Evolutionary conservation across 202 grass and related monocot species (phyloP).

Genomic region (Miscanthus sacchariflorus): DNA sequence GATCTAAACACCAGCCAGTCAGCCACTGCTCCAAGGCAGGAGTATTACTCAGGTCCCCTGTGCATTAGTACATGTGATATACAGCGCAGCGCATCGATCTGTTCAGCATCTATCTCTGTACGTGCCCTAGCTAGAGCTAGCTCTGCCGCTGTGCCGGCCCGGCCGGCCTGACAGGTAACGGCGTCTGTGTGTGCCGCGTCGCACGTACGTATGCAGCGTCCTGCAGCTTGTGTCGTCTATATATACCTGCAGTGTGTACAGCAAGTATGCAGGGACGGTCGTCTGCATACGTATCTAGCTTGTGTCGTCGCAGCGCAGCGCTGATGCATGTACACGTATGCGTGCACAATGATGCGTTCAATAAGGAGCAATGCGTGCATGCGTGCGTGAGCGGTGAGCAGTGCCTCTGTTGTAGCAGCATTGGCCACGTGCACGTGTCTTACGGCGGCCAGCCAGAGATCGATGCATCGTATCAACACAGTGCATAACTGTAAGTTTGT

Average conservation of each 20-base stretch:
- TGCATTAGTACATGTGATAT: constrained; percentile 54
- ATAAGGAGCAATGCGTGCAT: background rate
- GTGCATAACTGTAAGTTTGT: constrained; percentile 8
- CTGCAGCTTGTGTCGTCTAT: constrained; percentile 18
- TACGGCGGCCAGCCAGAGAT: background rate
- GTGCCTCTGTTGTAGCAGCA: background rate
- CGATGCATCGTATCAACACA: background rate
- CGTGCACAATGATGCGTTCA: constrained; percentile 33
- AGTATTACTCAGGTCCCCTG: constrained; percentile 28
- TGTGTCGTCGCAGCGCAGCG: background rate
- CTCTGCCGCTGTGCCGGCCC: background rate
- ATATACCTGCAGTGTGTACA: background rate
- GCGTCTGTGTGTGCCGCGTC: background rate
- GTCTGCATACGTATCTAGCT: background rate
- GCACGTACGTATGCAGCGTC: constrained; percentile 5
- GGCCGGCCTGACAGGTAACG: background rate
- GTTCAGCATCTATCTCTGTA: background rate
- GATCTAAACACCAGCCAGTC: constrained; percentile 5
- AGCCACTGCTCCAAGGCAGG: constrained; percentile 11
- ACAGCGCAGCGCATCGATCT: background rate
- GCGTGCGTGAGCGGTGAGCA: background rate
- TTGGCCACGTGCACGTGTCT: constrained; percentile 46
- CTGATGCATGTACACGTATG: background rate
- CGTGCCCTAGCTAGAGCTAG: background rate
- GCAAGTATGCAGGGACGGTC: constrained; percentile 19